These are phyloP conservation scores for Nakazawaea populi DNA, from an alignment of 805 yeast species.

Conservation along the genomic window DNA sequence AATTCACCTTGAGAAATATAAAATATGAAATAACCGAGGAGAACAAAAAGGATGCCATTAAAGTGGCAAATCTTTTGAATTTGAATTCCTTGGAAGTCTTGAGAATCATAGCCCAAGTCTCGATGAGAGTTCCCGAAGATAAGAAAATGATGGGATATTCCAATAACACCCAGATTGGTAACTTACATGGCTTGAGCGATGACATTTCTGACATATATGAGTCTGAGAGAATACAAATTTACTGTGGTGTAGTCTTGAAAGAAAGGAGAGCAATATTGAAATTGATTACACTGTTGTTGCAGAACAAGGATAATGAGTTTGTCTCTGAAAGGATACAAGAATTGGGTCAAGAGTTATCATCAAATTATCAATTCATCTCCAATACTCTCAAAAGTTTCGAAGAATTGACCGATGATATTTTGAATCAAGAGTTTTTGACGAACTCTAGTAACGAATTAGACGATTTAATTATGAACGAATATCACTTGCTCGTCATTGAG, in stretches of 20 bases:
- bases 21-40: constrained; percentile 29
- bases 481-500: constrained; percentile 10
- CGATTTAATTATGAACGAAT: not conserved
- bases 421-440: constrained; percentile 1
- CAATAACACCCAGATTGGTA: constrained; percentile 9
- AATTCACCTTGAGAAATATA: constrained; percentile 34
- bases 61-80: constrained; percentile 31
- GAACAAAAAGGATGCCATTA: constrained; percentile 32
- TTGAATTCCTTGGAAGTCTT: constrained; percentile 40
- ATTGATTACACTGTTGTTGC: constrained; percentile 31
- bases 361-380: constrained; percentile 1
- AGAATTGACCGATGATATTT: not conserved
- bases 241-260: constrained; percentile 33
- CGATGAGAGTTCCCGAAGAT: constrained; percentile 29
- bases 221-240: constrained; percentile 27
- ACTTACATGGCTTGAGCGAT: constrained; percentile 5
- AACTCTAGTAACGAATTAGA: not conserved
- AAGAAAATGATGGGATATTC: constrained; percentile 8
- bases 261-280: constrained; percentile 49
- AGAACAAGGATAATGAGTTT: constrained; percentile 17
- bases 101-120: constrained; percentile 39
- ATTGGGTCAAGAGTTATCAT: constrained; percentile 31
- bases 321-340: constrained; percentile 26
- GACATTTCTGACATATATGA: constrained; percentile 24
- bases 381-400: not conserved